Base-by-base conservation (phyloP, 1,284 basidiomycete species). In the Amylostereum areolatum region DNA sequence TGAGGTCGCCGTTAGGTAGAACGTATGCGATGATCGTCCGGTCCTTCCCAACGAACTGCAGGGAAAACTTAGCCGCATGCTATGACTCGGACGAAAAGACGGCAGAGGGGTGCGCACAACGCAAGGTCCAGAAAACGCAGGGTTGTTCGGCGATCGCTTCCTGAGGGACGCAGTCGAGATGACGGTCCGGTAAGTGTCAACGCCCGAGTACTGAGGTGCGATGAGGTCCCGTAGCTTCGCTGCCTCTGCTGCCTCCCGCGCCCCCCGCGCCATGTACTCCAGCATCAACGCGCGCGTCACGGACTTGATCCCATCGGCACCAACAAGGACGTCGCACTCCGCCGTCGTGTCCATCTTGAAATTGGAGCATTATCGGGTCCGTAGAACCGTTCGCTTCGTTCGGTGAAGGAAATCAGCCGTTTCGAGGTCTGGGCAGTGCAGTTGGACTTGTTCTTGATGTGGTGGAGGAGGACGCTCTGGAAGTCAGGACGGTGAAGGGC, bases 401-500 rank as follows among this genome's bases (percentile, higher is more conserved):
- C 67, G 9, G 50, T 55, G 54, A 71, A 76, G 0, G 66, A 64
- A 4, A 63, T 54, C 5, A 78, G 63, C 31, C 68, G 70, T 52
- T 73, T 74, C 9, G 61, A 61, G 3, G 68, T 63, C 48, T 68
- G 59, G 2, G 63, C 62, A 31, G 56, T 61, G 51, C 62, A 67
- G 10, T 57, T 59, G 2, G 62, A 59, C 4, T 63, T 62, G 32
- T 56, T 61, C 50, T 66, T 52, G 30, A 75, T 52, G 39, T 66
- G 55, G 7, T 64, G 56, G 18, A 73, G 59, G 31, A 77, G 55
- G 27, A 68, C 60, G 11, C 59, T 51, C 40, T 75, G 73, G 39
- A 77, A 70, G 50, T 74, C 71, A 5, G 70, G 65, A 31, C 75
- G 71, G 55, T 75, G 75, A 50, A 72, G 61, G 44, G 54, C 62